These are phyloP conservation scores for Coniochaeta sp. DNA, from an alignment of 2,329 filamentous ascomycete genomes.

Conservation along the genomic window DNA sequence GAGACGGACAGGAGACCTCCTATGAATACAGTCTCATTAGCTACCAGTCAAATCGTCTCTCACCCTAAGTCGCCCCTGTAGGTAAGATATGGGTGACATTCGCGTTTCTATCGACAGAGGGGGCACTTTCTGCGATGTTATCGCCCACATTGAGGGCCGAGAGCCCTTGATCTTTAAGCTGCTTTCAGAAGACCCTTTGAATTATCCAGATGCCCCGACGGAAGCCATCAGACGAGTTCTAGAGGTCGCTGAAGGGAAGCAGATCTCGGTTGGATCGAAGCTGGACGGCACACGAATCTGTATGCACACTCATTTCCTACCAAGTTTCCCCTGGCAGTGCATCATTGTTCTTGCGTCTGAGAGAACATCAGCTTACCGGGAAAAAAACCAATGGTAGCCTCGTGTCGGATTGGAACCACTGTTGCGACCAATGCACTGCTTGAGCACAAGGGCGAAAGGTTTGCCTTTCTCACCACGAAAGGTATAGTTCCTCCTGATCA, in stretches of 20 bases:
- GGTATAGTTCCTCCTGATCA: slow-evolving; percentile 51
- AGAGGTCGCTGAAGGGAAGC: slow-evolving; percentile 19
- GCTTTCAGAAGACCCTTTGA: slow-evolving; percentile 62
- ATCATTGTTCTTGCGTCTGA: background rate
- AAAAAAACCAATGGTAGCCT: slow-evolving; percentile 15
- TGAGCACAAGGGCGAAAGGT: slow-evolving; percentile 65
- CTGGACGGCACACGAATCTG: too few species aligned
- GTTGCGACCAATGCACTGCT: slow-evolving; percentile 73
- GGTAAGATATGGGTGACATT: too few species aligned
- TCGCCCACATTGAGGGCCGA: slow-evolving; percentile 56
- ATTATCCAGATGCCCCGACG: slow-evolving; percentile 66
- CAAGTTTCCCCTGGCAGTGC: background rate
- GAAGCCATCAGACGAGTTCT: slow-evolving; percentile 57
- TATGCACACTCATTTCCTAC: too few species aligned
- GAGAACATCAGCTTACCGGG: slow-evolving; percentile 38
- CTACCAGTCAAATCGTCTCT: too few species aligned
- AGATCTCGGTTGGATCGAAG: slow-evolving; percentile 2
- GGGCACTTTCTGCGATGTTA: slow-evolving; percentile 58
- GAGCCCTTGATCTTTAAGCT: slow-evolving; percentile 66
- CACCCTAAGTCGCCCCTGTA: too few species aligned
- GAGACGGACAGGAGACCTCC: too few species aligned
- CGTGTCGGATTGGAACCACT: slow-evolving; percentile 73
- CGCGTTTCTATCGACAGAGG: background rate
- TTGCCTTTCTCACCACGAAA: slow-evolving; percentile 63
- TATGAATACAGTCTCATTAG: too few species aligned